Evolutionary conservation across 176 grass and related monocot genomes (phyloP).

Genomic region (Avena eriantha): DNA sequence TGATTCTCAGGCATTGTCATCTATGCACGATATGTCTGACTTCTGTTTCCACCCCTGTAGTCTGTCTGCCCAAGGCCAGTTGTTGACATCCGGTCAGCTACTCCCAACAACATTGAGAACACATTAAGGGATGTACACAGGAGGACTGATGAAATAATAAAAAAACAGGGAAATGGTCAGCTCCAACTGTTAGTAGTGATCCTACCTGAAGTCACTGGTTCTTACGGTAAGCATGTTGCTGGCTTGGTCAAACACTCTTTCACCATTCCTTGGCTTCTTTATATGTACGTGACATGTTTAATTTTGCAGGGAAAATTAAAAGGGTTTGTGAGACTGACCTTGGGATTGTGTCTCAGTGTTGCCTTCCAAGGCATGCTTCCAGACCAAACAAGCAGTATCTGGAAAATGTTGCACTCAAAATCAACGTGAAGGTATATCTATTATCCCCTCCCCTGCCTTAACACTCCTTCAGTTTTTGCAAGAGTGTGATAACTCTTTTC

Average conservation of each 20-base stretch:
- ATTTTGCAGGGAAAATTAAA: conserved; percentile 68
- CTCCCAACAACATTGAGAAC: conserved; percentile 51
- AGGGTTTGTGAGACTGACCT: conserved; percentile 78
- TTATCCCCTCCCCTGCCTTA: not conserved
- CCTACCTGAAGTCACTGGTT: conserved; percentile 64
- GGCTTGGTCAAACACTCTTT: not conserved
- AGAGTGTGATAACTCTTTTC: not conserved
- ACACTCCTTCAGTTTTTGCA: not conserved
- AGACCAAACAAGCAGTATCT: conserved; percentile 77
- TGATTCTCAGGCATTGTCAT: conserved; percentile 5
- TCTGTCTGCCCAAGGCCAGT: conserved; percentile 54
- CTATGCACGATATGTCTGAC: not conserved
- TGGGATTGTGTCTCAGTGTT: conserved; percentile 86
- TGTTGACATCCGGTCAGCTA: conserved; percentile 33
- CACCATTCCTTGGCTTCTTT: conserved; percentile 11
- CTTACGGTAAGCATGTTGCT: conserved; percentile 60
- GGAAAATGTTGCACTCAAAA: conserved; percentile 85
- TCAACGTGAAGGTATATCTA: conserved; percentile 87
- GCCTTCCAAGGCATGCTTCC: conserved; percentile 55
- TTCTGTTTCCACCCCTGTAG: conserved; percentile 41
- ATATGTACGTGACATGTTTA: not conserved
- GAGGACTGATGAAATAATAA: conserved; percentile 28
- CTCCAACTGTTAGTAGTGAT: conserved; percentile 72
- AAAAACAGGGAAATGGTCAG: not conserved
- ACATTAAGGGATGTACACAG: conserved; percentile 58